Evolutionary conservation across 257 asterid species (phyloP), one percentile per base, ranked within the genome.

Genomic region (Anisodus acutangulus): DNA sequence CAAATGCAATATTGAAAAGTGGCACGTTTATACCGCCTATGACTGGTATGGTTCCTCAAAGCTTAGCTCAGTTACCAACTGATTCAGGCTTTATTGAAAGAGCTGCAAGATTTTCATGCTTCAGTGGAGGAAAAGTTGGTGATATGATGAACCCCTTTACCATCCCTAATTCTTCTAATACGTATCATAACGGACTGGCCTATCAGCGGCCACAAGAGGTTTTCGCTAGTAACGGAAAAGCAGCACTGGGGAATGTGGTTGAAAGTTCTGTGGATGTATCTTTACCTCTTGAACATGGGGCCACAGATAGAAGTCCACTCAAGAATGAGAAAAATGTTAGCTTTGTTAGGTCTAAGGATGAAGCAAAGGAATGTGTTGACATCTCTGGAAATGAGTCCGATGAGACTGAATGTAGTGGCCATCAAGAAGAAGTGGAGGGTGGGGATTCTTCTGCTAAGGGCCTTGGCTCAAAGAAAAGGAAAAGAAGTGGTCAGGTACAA

Each of bases 51-150:
- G 80, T 88, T 66, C 92, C 94, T 85, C 95, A 86, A 81, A 87
- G 89, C 74, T 86, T 91, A 84, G 89, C 94, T 85, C 93, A 92
- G 43, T 93, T 95, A 83, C 98, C 97, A 0, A 90, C 95, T 69
- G 98, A 93, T 90, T 91, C 93, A 2, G 97, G 89, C 26, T 93
- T 92, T 81, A 93, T 93, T 6, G 97, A 95, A 83, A 86, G 98
- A 85, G 99, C 98, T 3, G 97, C 97, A 3, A 90, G 95, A 84
- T 92, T 89, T 85, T 97, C 99, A 3, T 92, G 97, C 90, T 97
- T 97, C 63, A 83, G 91, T 84, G 93, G 97, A 85, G 99, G 95
- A 81, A 92, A 82, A 87, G 88, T 91, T 8, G 89, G 86, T 15
- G 93, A 91, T 81, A 85, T 90, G 86, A 72, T 88, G 90, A 92